phyloP scores from a whole-genome alignment of 768 basidiomycete genomes.

The Pleurotus djamor region DNA sequence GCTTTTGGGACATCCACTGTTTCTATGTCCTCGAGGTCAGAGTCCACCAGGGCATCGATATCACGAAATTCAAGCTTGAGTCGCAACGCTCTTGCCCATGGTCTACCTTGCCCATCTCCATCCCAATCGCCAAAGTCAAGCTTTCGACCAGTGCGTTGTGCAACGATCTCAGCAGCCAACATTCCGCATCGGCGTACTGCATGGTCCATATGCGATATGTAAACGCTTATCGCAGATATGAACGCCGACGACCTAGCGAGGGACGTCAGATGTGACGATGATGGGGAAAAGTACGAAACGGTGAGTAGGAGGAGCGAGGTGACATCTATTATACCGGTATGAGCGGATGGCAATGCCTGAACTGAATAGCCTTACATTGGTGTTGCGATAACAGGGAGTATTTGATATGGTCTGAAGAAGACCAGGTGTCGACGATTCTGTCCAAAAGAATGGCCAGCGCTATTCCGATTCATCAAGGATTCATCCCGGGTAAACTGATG shows the following conservation, averaged over 20 bases:
- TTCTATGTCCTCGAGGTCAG: conserved; percentile 7
- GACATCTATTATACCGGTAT: conserved; percentile 46
- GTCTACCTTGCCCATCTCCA: conserved; percentile 61
- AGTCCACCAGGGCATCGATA: conserved; percentile 39
- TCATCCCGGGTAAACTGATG: neutral
- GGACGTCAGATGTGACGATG: conserved; percentile 40
- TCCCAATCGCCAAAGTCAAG: conserved; percentile 87
- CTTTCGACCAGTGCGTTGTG: conserved; percentile 56
- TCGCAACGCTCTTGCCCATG: conserved; percentile 65
- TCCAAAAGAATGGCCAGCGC: conserved; percentile 48
- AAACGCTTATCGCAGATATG: conserved; percentile 65
- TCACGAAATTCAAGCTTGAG: conserved; percentile 48
- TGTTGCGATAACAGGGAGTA: conserved; percentile 76
- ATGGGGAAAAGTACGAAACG: conserved; percentile 56
- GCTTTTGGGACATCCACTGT: neutral
- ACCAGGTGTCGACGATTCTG: conserved; percentile 64
- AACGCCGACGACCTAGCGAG: conserved; percentile 59
- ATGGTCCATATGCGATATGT: conserved; percentile 76
- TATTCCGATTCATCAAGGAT: conserved; percentile 15
- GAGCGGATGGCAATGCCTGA: neutral
- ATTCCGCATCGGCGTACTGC: conserved; percentile 87
- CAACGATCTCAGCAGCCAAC: conserved; percentile 84
- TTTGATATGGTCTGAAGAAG: conserved; percentile 73
- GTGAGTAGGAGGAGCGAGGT: conserved; percentile 69
- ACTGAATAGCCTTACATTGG: conserved; percentile 53